Conservation (phyloP, 768 basidiomycete genomes). For the Lentinula sp. region DNA sequence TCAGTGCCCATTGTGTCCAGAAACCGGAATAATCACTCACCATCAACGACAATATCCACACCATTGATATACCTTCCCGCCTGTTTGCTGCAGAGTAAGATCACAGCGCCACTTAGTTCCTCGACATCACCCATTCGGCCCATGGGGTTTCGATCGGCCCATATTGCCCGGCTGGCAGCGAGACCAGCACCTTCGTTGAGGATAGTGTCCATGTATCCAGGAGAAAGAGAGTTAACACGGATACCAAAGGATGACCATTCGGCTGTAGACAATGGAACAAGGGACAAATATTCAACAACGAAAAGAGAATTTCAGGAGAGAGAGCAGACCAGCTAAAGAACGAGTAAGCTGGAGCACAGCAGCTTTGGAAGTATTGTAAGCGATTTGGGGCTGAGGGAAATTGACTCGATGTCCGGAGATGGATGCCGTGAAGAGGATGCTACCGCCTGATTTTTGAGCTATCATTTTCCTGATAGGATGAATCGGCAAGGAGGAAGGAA, state of each 20-base stretch:
- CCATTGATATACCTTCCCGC: constrained; percentile 40
- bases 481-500: background rate
- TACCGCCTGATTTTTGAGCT: constrained; percentile 31
- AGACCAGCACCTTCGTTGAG: constrained; percentile 30
- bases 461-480: constrained; percentile 30
- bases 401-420: constrained; percentile 36
- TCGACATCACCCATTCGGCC: constrained; percentile 36
- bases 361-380: constrained; percentile 70
- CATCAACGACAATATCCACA: constrained; percentile 34
- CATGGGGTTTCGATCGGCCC: constrained; percentile 33
- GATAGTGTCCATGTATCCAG: constrained; percentile 64
- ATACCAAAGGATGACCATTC: constrained; percentile 64
- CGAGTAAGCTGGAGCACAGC: constrained; percentile 79
- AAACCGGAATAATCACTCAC: constrained; percentile 15
- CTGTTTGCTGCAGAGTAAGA: constrained; percentile 31
- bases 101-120: constrained; percentile 32
- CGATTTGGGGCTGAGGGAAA: constrained; percentile 43
- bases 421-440: constrained; percentile 36
- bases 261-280: constrained; percentile 14
- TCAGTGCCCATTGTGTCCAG: too few relatives aligned
- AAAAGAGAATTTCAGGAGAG: background rate
- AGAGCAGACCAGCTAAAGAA: constrained; percentile 44
- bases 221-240: constrained; percentile 66
- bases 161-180: constrained; percentile 25
- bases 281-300: background rate